phyloP scores from a whole-genome alignment of 2,329 filamentous ascomycete species.

The Ascocoryne sarcoides region DNA sequence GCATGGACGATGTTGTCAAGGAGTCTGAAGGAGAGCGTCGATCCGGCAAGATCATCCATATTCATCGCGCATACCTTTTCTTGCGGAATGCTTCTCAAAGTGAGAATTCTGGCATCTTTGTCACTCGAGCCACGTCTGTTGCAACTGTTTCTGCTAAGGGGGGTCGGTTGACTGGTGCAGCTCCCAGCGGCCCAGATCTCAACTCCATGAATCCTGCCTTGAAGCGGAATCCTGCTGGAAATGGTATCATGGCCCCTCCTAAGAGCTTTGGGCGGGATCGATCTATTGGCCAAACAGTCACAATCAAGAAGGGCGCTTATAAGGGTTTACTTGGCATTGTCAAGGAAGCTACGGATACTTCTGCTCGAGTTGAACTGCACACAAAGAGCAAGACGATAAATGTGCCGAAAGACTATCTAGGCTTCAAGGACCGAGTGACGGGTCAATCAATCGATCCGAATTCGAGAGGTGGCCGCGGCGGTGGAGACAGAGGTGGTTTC shows the following conservation, averaged over 20 bases:
- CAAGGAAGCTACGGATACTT: constrained; percentile 81
- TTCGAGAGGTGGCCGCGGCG: constrained; percentile 35
- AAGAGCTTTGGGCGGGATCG: constrained; percentile 71
- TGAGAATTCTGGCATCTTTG: constrained; percentile 85
- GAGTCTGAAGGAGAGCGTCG: constrained; percentile 80
- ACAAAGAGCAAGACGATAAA: constrained; percentile 89
- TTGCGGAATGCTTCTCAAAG: constrained; percentile 74
- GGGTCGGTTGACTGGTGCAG: constrained; percentile 56
- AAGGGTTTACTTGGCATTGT: constrained; percentile 93
- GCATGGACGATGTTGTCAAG: constrained; percentile 83
- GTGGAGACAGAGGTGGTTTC: constrained; percentile 36
- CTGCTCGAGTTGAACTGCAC: constrained; percentile 85
- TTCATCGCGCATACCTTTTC: constrained; percentile 88
- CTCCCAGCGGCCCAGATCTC: constrained; percentile 63
- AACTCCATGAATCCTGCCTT: constrained; percentile 88
- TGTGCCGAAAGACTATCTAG: constrained; percentile 71
- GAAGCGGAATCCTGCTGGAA: constrained; percentile 55
- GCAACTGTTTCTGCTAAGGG: constrained; percentile 91
- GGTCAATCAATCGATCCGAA: constrained; percentile 70
- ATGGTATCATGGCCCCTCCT: constrained; percentile 53
- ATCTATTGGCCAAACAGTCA: constrained; percentile 84
- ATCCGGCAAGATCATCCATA: constrained; percentile 83
- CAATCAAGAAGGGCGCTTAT: constrained; percentile 76
- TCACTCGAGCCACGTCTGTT: constrained; percentile 76
- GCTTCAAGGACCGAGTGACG: constrained; percentile 75